These are phyloP conservation scores for Salix koriyanagi DNA, from an alignment of 345 rosid genomes.

Conservation along the genomic window DNA sequence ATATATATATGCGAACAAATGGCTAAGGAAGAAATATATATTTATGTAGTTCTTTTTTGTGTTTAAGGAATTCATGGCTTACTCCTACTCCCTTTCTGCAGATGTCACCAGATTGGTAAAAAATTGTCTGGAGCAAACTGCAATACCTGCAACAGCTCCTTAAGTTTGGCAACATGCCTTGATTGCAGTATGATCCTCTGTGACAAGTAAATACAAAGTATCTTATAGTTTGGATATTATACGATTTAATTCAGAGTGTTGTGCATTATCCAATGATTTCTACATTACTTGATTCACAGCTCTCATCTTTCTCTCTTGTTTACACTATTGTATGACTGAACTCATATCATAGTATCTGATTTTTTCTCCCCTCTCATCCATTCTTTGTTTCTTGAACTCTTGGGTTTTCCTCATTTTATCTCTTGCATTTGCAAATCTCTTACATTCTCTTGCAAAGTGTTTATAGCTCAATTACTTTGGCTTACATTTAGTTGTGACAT, in stretches of 20 bases:
- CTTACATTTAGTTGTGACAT: neutral
- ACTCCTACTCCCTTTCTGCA: slow-evolving; percentile 15
- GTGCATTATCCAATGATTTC: neutral
- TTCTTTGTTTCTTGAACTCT: neutral
- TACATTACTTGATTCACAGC: neutral
- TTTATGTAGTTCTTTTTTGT: neutral
- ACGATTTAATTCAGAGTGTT: neutral
- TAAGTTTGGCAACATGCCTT: slow-evolving; percentile 60
- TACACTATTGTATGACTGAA: neutral
- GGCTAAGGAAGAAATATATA: neutral
- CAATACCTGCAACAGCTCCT: slow-evolving; percentile 44
- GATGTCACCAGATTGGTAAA: slow-evolving; percentile 58
- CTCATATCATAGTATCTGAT: too few species aligned
- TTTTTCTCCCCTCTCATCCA: neutral
- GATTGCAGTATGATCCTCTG: slow-evolving; percentile 52
- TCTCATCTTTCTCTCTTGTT: neutral
- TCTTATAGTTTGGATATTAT: neutral
- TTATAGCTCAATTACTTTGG: neutral
- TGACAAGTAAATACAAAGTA: slow-evolving; percentile 43
- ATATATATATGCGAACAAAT: neutral
- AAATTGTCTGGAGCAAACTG: slow-evolving; percentile 44
- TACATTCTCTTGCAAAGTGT: neutral
- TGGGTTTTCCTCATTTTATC: neutral
- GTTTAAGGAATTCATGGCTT: neutral
- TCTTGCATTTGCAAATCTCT: neutral